phyloP scores from a whole-genome alignment of 108 stramenopile species.

The Fragilariopsis cylindrus region DNA sequence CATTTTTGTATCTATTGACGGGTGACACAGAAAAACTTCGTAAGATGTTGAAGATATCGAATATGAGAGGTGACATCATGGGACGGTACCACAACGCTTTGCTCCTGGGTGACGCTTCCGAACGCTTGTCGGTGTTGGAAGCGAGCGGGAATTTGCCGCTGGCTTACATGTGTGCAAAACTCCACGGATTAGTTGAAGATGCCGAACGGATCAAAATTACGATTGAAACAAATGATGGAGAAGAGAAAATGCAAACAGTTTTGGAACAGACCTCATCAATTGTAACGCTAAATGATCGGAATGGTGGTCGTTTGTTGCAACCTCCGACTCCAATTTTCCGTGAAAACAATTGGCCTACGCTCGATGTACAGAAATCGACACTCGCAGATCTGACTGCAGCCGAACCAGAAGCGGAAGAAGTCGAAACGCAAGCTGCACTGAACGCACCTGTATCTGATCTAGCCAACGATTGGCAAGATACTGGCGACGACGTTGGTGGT shows the following conservation, averaged over 20 bases:
- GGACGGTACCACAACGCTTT: conserved; percentile 97
- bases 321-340: conserved; percentile 96
- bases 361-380: conserved; percentile 86
- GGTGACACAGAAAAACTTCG: conserved; percentile 93
- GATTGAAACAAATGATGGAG: conserved; percentile 85
- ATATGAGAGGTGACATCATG: conserved; percentile 96
- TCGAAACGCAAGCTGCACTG: conserved; percentile 43
- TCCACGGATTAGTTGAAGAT: conserved; percentile 92
- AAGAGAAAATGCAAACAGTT: conserved; percentile 57
- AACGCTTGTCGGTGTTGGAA: conserved; percentile 93
- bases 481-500: conserved; percentile 39
- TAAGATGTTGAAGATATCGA: conserved; percentile 97
- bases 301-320: conserved; percentile 78
- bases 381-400: conserved; percentile 79
- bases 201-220: conserved; percentile 89
- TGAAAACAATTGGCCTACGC: conserved; percentile 93
- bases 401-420: conserved; percentile 67
- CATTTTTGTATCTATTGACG: conserved; percentile 96
- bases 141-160: conserved; percentile 91
- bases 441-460: conserved; percentile 49
- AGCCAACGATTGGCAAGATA: conserved; percentile 56
- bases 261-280: conserved; percentile 23
- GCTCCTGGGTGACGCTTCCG: conserved; percentile 92
- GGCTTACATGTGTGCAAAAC: conserved; percentile 90
- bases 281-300: conserved; percentile 27